phyloP scores from a whole-genome alignment of 2,329 filamentous ascomycete genomes.

The Colletotrichum brevisporum region DNA sequence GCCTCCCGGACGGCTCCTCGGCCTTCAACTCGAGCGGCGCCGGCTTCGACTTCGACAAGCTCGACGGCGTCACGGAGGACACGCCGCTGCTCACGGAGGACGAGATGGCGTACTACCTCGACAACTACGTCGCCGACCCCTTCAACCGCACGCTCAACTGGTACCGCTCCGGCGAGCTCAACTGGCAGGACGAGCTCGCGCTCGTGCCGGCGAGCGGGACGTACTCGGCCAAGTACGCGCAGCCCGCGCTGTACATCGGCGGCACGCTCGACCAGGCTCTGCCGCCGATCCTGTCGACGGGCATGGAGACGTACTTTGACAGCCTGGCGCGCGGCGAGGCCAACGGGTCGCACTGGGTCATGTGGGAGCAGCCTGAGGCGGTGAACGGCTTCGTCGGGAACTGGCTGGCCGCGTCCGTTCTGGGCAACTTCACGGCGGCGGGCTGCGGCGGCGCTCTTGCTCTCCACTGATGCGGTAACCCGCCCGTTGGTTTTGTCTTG shows the following conservation, averaged over 20 bases:
- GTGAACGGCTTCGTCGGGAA: conserved; percentile 63
- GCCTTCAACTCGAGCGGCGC: conserved; percentile 67
- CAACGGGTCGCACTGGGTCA: conserved; percentile 78
- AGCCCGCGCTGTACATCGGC: conserved; percentile 78
- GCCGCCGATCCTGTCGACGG: conserved; percentile 74
- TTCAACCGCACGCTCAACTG: conserved; percentile 87
- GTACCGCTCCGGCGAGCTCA: conserved; percentile 83
- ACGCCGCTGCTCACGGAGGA: conserved; percentile 73
- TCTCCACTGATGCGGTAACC: background rate
- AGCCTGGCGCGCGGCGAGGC: conserved; percentile 73
- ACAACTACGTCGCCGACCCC: conserved; percentile 78
- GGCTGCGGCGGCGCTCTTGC: background rate
- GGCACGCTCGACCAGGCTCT: conserved; percentile 77
- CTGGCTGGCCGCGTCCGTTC: conserved; percentile 24
- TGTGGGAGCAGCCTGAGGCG: conserved; percentile 76
- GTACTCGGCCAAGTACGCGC: conserved; percentile 60
- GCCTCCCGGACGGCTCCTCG: conserved; percentile 63
- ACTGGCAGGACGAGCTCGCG: conserved; percentile 80
- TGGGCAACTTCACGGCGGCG: conserved; percentile 21
- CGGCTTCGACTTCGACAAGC: conserved; percentile 72
- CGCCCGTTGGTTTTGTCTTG: too few relatives aligned
- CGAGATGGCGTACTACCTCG: conserved; percentile 83
- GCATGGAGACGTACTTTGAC: conserved; percentile 76
- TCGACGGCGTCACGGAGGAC: conserved; percentile 64
- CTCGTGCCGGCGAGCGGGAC: conserved; percentile 64